These are phyloP conservation scores for Phytophthora pseudosyringae DNA, from an alignment of 352 stramenopile species.

Conservation along the genomic window DNA sequence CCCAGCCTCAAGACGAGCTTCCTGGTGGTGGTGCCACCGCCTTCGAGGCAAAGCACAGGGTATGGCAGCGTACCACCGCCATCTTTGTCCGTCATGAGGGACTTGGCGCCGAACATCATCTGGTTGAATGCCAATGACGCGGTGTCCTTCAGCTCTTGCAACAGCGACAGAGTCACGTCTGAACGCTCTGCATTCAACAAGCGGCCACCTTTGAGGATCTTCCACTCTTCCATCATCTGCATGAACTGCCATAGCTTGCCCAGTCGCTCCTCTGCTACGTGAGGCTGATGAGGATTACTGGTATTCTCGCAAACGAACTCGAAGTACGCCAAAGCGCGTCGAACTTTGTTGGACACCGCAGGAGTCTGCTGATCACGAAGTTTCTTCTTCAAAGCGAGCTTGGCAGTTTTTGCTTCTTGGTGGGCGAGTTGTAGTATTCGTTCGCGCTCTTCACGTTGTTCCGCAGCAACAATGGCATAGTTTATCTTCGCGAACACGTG, in stretches of 20 bases:
- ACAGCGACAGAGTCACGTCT: slow-evolving; percentile 48
- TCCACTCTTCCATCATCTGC: slow-evolving; percentile 79
- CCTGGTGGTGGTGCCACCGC: slow-evolving; percentile 14
- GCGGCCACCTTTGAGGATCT: slow-evolving; percentile 69
- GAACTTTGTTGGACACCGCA: slow-evolving; percentile 58
- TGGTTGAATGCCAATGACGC: slow-evolving; percentile 54
- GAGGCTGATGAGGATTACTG: slow-evolving; percentile 36
- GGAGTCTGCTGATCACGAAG: slow-evolving; percentile 35
- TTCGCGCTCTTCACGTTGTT: slow-evolving; percentile 62
- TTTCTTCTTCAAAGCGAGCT: slow-evolving; percentile 52
- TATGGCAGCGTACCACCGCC: slow-evolving; percentile 52
- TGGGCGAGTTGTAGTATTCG: slow-evolving; percentile 53
- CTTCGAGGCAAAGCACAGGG: slow-evolving; percentile 60
- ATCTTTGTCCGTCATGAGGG: slow-evolving; percentile 25
- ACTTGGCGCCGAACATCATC: slow-evolving; percentile 43
- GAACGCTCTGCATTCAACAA: slow-evolving; percentile 69
- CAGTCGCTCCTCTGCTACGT: slow-evolving; percentile 54
- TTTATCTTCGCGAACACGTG: slow-evolving; percentile 50
- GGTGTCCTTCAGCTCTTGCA: slow-evolving; percentile 62
- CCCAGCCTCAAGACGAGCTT: slow-evolving; percentile 63
- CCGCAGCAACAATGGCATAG: slow-evolving; percentile 48
- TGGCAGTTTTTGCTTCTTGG: slow-evolving; percentile 56
- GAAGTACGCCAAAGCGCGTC: slow-evolving; percentile 65
- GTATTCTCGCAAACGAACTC: slow-evolving; percentile 64
- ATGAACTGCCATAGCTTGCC: slow-evolving; percentile 80